Percentiles rank a stretch among this genome's conserved stretches.
Evolutionary conservation across 768 basidiomycete genomes (phyloP).

Genomic region (Lenzites betulinus): DNA sequence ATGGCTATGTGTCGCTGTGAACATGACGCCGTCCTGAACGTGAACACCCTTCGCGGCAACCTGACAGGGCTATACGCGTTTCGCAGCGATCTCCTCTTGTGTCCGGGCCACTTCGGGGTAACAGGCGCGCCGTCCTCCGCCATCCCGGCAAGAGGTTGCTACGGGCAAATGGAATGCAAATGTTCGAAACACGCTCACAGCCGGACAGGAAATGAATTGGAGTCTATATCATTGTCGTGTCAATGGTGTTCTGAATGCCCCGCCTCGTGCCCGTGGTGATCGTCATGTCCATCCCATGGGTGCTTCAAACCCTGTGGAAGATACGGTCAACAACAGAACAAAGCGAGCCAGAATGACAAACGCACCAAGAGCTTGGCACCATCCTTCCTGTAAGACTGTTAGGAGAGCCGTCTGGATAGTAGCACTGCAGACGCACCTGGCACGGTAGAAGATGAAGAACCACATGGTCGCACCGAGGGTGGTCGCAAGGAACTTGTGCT

Average conservation of each 20-base stretch:
- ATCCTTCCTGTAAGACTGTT: constrained; percentile 38
- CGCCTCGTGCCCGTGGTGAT: constrained; percentile 44
- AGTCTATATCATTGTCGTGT: constrained; percentile 11
- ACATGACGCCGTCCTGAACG: no score
- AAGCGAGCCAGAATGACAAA: not conserved
- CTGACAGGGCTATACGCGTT: no score
- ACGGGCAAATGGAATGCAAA: no score
- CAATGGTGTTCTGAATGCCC: constrained; percentile 42
- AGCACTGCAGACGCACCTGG: constrained; percentile 59
- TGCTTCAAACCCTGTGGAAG: constrained; percentile 43
- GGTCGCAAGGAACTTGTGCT: constrained; percentile 79
- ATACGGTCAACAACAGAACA: not conserved
- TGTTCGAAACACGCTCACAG: no score
- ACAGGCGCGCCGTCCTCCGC: no score
- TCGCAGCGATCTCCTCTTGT: no score
- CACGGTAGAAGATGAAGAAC: constrained; percentile 98
- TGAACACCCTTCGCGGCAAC: no score
- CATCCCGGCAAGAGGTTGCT: no score
- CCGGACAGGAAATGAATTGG: not conserved
- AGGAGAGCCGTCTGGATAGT: not conserved
- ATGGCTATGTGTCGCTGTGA: no score
- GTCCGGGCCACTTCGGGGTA: no score
- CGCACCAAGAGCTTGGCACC: constrained; percentile 39
- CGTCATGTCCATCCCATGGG: constrained; percentile 67
- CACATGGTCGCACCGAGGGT: constrained; percentile 93